A percentile compares a stretch with the other conserved stretches of the same genome.
These are phyloP conservation scores for Xylaria sp. DNA, from an alignment of 2,329 filamentous ascomycete species.

Conservation along the genomic window DNA sequence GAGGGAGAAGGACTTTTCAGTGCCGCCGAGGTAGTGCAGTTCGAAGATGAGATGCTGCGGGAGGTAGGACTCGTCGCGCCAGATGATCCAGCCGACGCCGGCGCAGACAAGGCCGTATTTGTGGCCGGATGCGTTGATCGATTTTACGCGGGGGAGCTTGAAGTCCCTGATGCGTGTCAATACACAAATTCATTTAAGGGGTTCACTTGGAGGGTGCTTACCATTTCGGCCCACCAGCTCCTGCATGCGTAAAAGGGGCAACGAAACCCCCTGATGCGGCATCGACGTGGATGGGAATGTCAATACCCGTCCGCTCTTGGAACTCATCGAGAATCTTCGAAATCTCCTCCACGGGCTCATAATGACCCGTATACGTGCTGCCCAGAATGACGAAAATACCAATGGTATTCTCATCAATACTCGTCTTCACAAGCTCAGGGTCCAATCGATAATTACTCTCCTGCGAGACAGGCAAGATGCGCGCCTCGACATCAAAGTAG, in stretches of 20 bases:
- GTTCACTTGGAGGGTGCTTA: constrained; percentile 24
- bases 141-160: constrained; percentile 55
- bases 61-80: constrained; percentile 59
- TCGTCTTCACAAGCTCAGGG: constrained; percentile 57
- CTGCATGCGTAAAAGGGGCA: constrained; percentile 54
- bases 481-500: constrained; percentile 68
- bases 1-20: constrained; percentile 63
- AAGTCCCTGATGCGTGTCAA: constrained; percentile 57
- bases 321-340: constrained; percentile 59
- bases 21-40: constrained; percentile 65
- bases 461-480: constrained; percentile 57
- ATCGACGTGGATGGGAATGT: constrained; percentile 65
- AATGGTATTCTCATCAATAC: constrained; percentile 71
- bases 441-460: constrained; percentile 59
- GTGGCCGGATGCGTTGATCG: constrained; percentile 60
- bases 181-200: too few relatives aligned
- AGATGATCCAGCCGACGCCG: constrained; percentile 66
- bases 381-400: constrained; percentile 70
- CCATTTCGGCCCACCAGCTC: constrained; percentile 54
- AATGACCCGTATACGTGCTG: constrained; percentile 69
- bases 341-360: constrained; percentile 65
- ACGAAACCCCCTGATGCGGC: constrained; percentile 58
- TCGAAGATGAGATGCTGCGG: constrained; percentile 66
- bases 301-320: constrained; percentile 54
- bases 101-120: constrained; percentile 56